Conservation (phyloP, 345 rosid genomes). For the Gossypium turneri region DNA sequence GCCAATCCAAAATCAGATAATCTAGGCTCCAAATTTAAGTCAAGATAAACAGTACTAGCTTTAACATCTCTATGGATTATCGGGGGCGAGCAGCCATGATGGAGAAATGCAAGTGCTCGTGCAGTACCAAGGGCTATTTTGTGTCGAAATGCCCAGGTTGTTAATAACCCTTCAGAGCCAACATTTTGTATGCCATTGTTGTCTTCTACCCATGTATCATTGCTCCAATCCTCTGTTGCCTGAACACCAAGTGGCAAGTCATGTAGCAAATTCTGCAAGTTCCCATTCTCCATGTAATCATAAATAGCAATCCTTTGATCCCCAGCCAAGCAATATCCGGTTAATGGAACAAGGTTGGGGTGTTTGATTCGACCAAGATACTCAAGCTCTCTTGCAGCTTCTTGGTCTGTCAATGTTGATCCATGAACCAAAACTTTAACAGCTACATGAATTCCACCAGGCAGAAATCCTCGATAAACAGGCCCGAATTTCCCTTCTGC, state of each 20-base stretch:
- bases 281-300: conserved; percentile 96
- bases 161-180: conserved; percentile 55
- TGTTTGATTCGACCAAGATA: conserved; percentile 86
- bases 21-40: conserved; percentile 75
- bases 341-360: conserved; percentile 82
- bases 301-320: conserved; percentile 93
- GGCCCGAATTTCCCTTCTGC: conserved; percentile 96
- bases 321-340: conserved; percentile 90
- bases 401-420: conserved; percentile 83
- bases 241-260: conserved; percentile 87
- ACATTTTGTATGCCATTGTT: conserved; percentile 56
- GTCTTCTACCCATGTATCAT: conserved; percentile 80
- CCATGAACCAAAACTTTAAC: conserved; percentile 89
- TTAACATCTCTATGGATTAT: conserved; percentile 83
- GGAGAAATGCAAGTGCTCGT: conserved; percentile 87
- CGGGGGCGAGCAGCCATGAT: conserved; percentile 91
- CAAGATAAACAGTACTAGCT: conserved; percentile 87
- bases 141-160: conserved; percentile 82
- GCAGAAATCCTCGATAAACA: conserved; percentile 82
- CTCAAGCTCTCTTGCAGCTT: conserved; percentile 88
- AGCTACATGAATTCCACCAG: conserved; percentile 93
- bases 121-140: conserved; percentile 85
- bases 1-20: conserved; percentile 85
- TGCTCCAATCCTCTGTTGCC: conserved; percentile 79
- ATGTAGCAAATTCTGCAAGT: conserved; percentile 81